These are phyloP conservation scores for Argentina anserina DNA, from an alignment of 306 rosid genomes.

Conservation along the genomic window DNA sequence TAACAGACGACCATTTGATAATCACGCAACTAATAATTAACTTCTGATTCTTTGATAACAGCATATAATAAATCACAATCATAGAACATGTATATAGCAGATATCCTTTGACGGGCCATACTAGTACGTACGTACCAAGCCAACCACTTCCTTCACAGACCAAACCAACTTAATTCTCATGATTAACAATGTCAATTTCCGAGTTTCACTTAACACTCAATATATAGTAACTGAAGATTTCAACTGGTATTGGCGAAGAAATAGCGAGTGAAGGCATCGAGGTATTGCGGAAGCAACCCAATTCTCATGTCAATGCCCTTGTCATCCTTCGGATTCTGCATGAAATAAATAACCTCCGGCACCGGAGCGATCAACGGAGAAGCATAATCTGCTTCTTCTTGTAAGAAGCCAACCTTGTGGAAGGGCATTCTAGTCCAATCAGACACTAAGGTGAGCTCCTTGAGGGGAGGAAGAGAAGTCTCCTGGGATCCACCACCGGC, in stretches of 20 bases:
- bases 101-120: slow-evolving; percentile 1
- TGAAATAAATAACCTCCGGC: slow-evolving; percentile 53
- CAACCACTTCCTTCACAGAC: neutral
- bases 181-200: neutral
- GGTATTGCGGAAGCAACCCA: slow-evolving; percentile 33
- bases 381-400: slow-evolving; percentile 45
- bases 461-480: slow-evolving; percentile 56
- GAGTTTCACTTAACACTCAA: neutral
- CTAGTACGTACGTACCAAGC: neutral
- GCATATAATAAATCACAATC: neutral
- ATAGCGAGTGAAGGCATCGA: slow-evolving; percentile 37
- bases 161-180: neutral
- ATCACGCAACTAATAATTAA: neutral
- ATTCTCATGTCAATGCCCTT: slow-evolving; percentile 51
- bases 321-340: slow-evolving; percentile 49
- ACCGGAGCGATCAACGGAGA: slow-evolving; percentile 59
- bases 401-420: slow-evolving; percentile 50
- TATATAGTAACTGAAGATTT: neutral
- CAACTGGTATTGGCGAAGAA: slow-evolving; percentile 22
- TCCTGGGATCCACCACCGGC: slow-evolving; percentile 19
- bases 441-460: slow-evolving; percentile 63
- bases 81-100: neutral
- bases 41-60: neutral
- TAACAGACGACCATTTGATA: slow-evolving; percentile 16
- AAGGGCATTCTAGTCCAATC: slow-evolving; percentile 88